These are phyloP conservation scores for Globisporangium carolinianum DNA, from an alignment of 352 stramenopile genomes.

Conservation along the genomic window DNA sequence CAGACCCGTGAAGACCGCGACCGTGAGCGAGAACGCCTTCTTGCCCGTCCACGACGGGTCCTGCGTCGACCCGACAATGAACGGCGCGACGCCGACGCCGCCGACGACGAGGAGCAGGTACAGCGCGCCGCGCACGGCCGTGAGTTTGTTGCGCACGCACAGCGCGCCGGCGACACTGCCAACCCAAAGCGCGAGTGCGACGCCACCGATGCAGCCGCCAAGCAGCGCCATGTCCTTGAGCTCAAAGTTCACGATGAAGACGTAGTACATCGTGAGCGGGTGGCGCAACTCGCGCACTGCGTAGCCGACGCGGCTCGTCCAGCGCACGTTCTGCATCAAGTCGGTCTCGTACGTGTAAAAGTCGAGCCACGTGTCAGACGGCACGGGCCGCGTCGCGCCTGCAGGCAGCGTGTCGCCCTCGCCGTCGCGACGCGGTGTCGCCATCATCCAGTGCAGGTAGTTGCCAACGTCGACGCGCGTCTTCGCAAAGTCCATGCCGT, in stretches of 20 bases:
- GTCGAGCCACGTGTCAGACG: conserved; percentile 62
- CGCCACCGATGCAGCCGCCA: conserved; percentile 46
- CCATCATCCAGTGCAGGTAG: conserved; percentile 81
- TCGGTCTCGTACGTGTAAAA: conserved; percentile 78
- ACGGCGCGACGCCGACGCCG: conserved; percentile 40
- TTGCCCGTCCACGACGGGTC: conserved; percentile 38
- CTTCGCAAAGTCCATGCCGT: conserved; percentile 83
- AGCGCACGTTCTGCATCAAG: conserved; percentile 54
- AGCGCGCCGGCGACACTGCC: conserved; percentile 44
- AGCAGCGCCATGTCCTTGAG: conserved; percentile 59
- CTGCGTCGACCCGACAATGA: conserved; percentile 53
- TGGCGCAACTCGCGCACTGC: conserved; percentile 70
- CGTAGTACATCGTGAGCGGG: conserved; percentile 78
- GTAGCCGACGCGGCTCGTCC: conserved; percentile 61
- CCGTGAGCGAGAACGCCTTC: conserved; percentile 63
- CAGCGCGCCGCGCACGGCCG: conserved; percentile 41
- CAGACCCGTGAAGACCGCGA: conserved; percentile 68
- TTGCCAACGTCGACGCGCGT: conserved; percentile 77
- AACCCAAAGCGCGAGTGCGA: conserved; percentile 61
- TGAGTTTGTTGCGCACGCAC: conserved; percentile 55
- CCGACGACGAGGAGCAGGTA: conserved; percentile 72
- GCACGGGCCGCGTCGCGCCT: conserved; percentile 15
- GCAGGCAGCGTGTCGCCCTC: conserved; percentile 37
- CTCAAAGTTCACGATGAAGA: conserved; percentile 70
- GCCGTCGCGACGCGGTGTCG: conserved; percentile 38